Conservation (phyloP, 495 filamentous ascomycete species). For the Penicillium silybi region DNA sequence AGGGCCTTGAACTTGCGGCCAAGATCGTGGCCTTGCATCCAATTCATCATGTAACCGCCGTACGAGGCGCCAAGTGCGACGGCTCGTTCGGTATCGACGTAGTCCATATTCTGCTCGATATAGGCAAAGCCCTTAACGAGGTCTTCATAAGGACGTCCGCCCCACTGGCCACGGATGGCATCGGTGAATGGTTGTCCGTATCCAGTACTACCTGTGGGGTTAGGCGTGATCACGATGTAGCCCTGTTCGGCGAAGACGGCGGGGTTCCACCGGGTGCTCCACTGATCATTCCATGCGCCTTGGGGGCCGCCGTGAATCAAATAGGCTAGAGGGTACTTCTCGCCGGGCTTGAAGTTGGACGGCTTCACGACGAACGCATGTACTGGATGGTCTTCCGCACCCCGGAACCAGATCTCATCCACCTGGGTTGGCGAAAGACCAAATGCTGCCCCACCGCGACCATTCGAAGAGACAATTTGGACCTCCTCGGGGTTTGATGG, state of each 20-base stretch:
- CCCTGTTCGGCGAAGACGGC: slow-evolving; percentile 89
- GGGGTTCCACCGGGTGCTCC: slow-evolving; percentile 90
- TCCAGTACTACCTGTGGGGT: slow-evolving; percentile 82
- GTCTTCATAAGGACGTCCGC: slow-evolving; percentile 74
- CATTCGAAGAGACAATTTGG: slow-evolving; percentile 58
- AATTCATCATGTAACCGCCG: slow-evolving; percentile 82
- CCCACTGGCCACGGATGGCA: slow-evolving; percentile 74
- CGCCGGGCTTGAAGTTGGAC: slow-evolving; percentile 63
- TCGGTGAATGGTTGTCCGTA: slow-evolving; percentile 80
- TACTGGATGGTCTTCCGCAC: slow-evolving; percentile 57
- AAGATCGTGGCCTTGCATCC: slow-evolving; percentile 51
- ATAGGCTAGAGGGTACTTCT: slow-evolving; percentile 79
- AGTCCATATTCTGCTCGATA: slow-evolving; percentile 65
- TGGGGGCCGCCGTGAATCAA: slow-evolving; percentile 89
- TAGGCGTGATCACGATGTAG: slow-evolving; percentile 82
- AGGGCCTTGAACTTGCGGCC: slow-evolving; percentile 81
- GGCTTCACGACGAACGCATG: slow-evolving; percentile 82
- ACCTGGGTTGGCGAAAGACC: slow-evolving; percentile 60
- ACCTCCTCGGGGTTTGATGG: slow-evolving; percentile 39
- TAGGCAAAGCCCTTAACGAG: slow-evolving; percentile 77
- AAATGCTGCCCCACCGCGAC: slow-evolving; percentile 64
- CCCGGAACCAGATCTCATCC: slow-evolving; percentile 68
- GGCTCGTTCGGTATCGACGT: slow-evolving; percentile 71
- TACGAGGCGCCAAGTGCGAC: slow-evolving; percentile 83
- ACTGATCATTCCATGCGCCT: slow-evolving; percentile 76